These are phyloP conservation scores for Fraxinus albicans DNA, from an alignment of 305 asterid genomes.

Conservation along the genomic window DNA sequence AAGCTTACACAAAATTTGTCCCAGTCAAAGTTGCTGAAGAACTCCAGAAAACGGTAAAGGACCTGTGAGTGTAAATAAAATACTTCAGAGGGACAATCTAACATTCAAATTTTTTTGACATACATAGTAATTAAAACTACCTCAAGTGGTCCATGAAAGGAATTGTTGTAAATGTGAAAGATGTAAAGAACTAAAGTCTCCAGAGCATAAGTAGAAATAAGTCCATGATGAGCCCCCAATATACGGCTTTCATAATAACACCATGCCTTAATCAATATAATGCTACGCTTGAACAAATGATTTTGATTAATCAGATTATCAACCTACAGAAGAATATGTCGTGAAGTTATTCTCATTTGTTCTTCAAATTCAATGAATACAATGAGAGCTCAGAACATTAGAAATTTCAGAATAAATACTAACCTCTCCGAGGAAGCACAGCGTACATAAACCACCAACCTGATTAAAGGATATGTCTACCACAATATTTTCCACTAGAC, in stretches of 20 bases:
- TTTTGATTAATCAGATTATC: slow-evolving; percentile 73
- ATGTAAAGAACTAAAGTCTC: slow-evolving; percentile 91
- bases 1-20: slow-evolving; percentile 88
- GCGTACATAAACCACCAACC: slow-evolving; percentile 89
- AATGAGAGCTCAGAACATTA: slow-evolving; percentile 6
- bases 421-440: slow-evolving; percentile 94
- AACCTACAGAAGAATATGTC: slow-evolving; percentile 48
- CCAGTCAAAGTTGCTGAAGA: slow-evolving; percentile 95
- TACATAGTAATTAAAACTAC: slow-evolving; percentile 33
- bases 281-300: slow-evolving; percentile 89
- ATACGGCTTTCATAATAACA: slow-evolving; percentile 95
- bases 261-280: slow-evolving; percentile 92
- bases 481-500: slow-evolving; percentile 84
- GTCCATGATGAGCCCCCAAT: slow-evolving; percentile 94
- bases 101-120: slow-evolving; percentile 13
- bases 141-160: slow-evolving; percentile 91
- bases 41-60: slow-evolving; percentile 75
- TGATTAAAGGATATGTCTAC: slow-evolving; percentile 94
- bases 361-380: slow-evolving; percentile 4
- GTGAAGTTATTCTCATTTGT: background rate
- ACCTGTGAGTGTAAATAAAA: slow-evolving; percentile 51
- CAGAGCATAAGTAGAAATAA: slow-evolving; percentile 90
- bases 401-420: slow-evolving; percentile 24
- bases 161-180: slow-evolving; percentile 80
- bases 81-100: slow-evolving; percentile 27